phyloP scores from a whole-genome alignment of 2,329 filamentous ascomycete species.

The Colletotrichum sojae region DNA sequence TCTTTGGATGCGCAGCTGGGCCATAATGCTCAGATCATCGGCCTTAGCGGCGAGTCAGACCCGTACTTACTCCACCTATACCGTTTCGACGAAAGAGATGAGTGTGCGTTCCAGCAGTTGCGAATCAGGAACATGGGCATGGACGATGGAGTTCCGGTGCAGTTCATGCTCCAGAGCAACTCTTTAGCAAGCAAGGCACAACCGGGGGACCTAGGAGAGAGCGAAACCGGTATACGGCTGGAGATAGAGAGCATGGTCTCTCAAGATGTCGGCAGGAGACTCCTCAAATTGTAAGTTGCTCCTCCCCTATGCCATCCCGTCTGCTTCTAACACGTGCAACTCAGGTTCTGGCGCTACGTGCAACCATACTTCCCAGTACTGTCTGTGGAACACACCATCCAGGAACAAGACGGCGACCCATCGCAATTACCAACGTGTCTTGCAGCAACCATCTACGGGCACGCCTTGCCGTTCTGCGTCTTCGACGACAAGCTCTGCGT shows the following conservation, averaged over 20 bases:
- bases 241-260: slow-evolving; percentile 21
- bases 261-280: slow-evolving; percentile 22
- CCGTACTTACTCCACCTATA: slow-evolving; percentile 28
- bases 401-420: neutral
- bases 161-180: slow-evolving; percentile 35
- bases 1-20: slow-evolving; percentile 16
- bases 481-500: slow-evolving; percentile 33
- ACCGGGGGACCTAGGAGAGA: slow-evolving; percentile 1
- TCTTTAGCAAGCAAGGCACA: slow-evolving; percentile 28
- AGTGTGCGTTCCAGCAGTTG: slow-evolving; percentile 30
- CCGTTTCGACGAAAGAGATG: slow-evolving; percentile 25
- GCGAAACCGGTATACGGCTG: slow-evolving; percentile 11
- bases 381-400: slow-evolving; percentile 2
- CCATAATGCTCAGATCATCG: slow-evolving; percentile 31
- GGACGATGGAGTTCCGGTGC: slow-evolving; percentile 20
- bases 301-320: too few relatives aligned
- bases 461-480: slow-evolving; percentile 24
- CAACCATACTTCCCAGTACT: slow-evolving; percentile 33
- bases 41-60: slow-evolving; percentile 33
- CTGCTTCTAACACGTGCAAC: neutral
- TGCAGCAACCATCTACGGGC: slow-evolving; percentile 25
- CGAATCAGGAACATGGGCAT: slow-evolving; percentile 29
- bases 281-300: slow-evolving; percentile 19
- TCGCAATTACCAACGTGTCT: slow-evolving; percentile 17
- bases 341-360: slow-evolving; percentile 26